Conservation (phyloP, 202 grass and related monocot genomes). For the Carex sylvatica region DNA sequence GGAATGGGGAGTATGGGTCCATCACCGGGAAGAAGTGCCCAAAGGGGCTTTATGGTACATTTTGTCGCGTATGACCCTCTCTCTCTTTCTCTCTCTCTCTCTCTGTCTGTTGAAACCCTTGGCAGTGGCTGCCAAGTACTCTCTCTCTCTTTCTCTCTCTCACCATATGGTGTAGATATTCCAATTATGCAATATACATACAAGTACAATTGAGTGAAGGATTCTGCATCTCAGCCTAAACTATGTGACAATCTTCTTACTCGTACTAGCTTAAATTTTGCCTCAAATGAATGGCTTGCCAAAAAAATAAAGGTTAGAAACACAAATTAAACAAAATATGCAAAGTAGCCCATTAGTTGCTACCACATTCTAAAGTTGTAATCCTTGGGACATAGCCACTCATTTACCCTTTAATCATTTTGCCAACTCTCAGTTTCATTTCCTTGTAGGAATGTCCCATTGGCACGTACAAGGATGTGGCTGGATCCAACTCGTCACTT, state of each 20-base stretch:
- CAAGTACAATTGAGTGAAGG: not conserved
- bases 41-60: slow-evolving; percentile 83
- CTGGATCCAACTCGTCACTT: slow-evolving; percentile 83
- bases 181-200: not conserved
- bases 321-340: not conserved
- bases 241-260: not conserved
- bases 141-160: slow-evolving; percentile 21
- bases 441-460: slow-evolving; percentile 91
- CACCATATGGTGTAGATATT: not conserved
- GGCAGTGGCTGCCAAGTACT: too few relatives aligned
- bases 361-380: not conserved
- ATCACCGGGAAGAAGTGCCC: slow-evolving; percentile 88
- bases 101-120: not conserved
- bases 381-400: not conserved
- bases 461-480: slow-evolving; percentile 81
- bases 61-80: slow-evolving; percentile 68
- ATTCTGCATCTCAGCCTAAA: not conserved
- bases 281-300: not conserved
- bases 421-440: slow-evolving; percentile 6
- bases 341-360: not conserved
- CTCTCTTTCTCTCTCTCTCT: slow-evolving; percentile 21
- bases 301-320: not conserved
- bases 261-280: not conserved
- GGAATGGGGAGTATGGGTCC: slow-evolving; percentile 65
- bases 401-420: not conserved